Conservation (phyloP, 2,329 filamentous ascomycete genomes). For the Emmonsiellopsis sp. region DNA sequence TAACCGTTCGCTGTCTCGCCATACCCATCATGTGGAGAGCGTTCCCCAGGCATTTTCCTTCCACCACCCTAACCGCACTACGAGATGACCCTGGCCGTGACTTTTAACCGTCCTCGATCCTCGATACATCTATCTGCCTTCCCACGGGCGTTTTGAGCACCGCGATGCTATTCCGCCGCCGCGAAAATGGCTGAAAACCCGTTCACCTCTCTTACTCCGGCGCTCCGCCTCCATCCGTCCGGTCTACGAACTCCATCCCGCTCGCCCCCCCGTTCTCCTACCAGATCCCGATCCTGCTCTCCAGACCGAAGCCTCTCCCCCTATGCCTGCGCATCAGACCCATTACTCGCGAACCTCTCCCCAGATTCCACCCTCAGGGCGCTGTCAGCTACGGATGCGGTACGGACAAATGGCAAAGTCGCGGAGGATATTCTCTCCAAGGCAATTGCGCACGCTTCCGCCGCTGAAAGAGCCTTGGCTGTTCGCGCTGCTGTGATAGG, state of each 20-base stretch:
- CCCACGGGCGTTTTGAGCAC: slow-evolving; percentile 13
- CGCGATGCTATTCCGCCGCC: slow-evolving; percentile 19
- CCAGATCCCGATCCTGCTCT: slow-evolving; percentile 28
- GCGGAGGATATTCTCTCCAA: slow-evolving; percentile 32
- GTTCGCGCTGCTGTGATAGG: slow-evolving; percentile 50
- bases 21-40: not conserved
- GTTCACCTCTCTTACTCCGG: slow-evolving; percentile 20
- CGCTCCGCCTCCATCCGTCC: slow-evolving; percentile 15
- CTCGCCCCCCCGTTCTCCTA: slow-evolving; percentile 19
- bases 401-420: slow-evolving; percentile 27
- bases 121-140: slow-evolving; percentile 5
- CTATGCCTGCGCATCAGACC: slow-evolving; percentile 31
- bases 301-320: slow-evolving; percentile 28
- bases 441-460: slow-evolving; percentile 47
- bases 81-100: not conserved
- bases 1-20: not conserved
- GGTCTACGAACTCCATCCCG: slow-evolving; percentile 12
- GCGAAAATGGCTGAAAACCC: slow-evolving; percentile 19
- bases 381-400: slow-evolving; percentile 34
- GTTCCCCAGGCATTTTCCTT: not conserved
- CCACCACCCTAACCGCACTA: not conserved
- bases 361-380: slow-evolving; percentile 45
- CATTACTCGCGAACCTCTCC: slow-evolving; percentile 43
- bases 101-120: not conserved
- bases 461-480: slow-evolving; percentile 49